A percentile compares a stretch with the other conserved stretches of the same genome.
Evolutionary conservation across 371 early-diverging fungal species (phyloP).

Genomic region (Catenaria anguillulae): DNA sequence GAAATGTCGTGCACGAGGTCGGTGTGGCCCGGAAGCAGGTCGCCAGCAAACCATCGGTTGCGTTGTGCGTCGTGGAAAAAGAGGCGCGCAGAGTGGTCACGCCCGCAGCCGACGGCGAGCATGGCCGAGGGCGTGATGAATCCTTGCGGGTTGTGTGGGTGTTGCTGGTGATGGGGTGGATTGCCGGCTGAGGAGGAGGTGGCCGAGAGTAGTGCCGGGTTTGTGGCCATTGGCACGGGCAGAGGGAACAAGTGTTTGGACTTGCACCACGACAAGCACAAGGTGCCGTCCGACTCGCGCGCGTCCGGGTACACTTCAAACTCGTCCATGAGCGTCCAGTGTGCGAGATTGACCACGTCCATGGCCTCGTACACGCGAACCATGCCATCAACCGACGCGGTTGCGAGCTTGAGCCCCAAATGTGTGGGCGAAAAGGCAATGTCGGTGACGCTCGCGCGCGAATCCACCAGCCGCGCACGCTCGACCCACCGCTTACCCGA

Average conservation of each 20-base stretch:
- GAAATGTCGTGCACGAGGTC: conserved; percentile 62
- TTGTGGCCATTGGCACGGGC: neutral
- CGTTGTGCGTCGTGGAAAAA: conserved; percentile 8
- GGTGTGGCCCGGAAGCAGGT: conserved; percentile 46
- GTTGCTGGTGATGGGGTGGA: too few relatives aligned
- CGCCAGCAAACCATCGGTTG: conserved; percentile 48
- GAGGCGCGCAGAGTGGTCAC: neutral
- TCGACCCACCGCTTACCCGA: conserved; percentile 53
- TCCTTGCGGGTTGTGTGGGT: too few relatives aligned
- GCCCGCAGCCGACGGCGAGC: conserved; percentile 75
- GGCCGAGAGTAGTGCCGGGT: too few relatives aligned
- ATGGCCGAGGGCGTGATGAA: conserved; percentile 38
- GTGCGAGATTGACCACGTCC: conserved; percentile 57
- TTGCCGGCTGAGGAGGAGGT: too few relatives aligned
- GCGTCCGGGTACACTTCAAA: neutral
- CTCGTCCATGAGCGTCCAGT: conserved; percentile 60
- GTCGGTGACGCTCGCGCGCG: conserved; percentile 61
- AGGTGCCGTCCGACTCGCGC: neutral
- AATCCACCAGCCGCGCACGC: conserved; percentile 50
- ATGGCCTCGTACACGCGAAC: conserved; percentile 80
- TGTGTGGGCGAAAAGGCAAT: conserved; percentile 76
- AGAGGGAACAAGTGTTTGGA: neutral
- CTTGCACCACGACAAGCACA: conserved; percentile 1
- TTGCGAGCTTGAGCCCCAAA: conserved; percentile 60
- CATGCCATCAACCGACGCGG: conserved; percentile 68